A percentile compares a stretch with the other conserved stretches of the same genome.
Conservation (phyloP, 2,329 filamentous ascomycete genomes). For the Nemania sp. region DNA sequence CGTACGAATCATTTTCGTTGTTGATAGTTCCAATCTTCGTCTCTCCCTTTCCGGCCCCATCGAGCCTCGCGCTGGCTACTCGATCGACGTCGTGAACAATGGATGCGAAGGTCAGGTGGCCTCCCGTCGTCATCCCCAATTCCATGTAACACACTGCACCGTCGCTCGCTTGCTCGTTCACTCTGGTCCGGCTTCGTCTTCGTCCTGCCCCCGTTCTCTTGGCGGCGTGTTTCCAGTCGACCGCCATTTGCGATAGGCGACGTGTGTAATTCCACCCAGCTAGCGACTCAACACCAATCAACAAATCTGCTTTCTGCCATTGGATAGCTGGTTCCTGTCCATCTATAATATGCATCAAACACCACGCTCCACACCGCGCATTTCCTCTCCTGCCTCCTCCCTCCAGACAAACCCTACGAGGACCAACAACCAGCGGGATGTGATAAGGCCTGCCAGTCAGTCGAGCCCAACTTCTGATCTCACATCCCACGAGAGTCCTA, state of each 20-base stretch:
- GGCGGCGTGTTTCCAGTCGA: slow-evolving; percentile 11
- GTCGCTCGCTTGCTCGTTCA: slow-evolving; percentile 8
- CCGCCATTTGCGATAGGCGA: slow-evolving; percentile 15
- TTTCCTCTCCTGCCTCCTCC: slow-evolving; percentile 72
- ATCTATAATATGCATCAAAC: slow-evolving; percentile 80
- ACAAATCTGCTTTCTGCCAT: slow-evolving; percentile 1
- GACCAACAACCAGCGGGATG: slow-evolving; percentile 76
- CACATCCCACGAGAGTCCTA: slow-evolving; percentile 43
- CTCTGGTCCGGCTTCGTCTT: slow-evolving; percentile 4
- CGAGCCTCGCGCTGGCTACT: slow-evolving; percentile 24
- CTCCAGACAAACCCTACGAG: slow-evolving; percentile 72
- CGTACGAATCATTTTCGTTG: slow-evolving; percentile 6
- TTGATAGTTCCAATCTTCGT: neutral
- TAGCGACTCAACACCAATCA: slow-evolving; percentile 2
- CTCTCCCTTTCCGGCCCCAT: slow-evolving; percentile 1
- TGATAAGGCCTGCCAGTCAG: slow-evolving; percentile 42
- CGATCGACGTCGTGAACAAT: slow-evolving; percentile 37
- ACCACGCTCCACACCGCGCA: slow-evolving; percentile 72
- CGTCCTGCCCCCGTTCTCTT: slow-evolving; percentile 1
- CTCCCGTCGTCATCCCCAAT: slow-evolving; percentile 35
- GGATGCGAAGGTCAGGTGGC: slow-evolving; percentile 43
- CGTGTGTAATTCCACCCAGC: neutral
- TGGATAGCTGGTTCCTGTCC: neutral
- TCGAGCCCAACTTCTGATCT: slow-evolving; percentile 50
- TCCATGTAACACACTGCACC: slow-evolving; percentile 28